A percentile compares a stretch with the other conserved stretches of the same genome.
Evolutionary conservation across 208 protist species (phyloP).

Genomic region (Trypanosoma rangeli): DNA sequence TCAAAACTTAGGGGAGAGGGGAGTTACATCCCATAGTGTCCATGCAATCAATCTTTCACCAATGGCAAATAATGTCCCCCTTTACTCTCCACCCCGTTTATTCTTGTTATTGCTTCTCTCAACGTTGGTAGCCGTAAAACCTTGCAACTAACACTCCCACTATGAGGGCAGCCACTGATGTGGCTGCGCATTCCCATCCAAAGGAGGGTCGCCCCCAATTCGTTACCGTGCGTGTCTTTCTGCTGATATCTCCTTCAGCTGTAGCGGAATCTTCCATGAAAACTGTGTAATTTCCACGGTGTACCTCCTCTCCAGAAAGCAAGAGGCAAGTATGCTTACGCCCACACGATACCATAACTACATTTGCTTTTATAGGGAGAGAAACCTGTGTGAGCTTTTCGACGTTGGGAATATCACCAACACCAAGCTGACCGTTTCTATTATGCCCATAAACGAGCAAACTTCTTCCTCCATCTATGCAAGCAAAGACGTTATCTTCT

Average conservation of each 20-base stretch:
- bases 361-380: conserved; percentile 16
- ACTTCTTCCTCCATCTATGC: conserved; percentile 14
- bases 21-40: neutral
- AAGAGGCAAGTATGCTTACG: conserved; percentile 20
- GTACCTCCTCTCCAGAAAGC: conserved; percentile 13
- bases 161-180: conserved; percentile 1
- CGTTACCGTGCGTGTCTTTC: neutral
- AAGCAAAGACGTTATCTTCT: conserved; percentile 18
- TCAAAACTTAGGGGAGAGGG: neutral
- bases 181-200: neutral
- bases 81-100: neutral
- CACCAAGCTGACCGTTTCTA: conserved; percentile 12
- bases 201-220: neutral
- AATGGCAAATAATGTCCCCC: neutral
- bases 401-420: conserved; percentile 5
- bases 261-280: conserved; percentile 20
- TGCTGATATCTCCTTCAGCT: neutral
- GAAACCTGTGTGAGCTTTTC: conserved; percentile 15
- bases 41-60: neutral
- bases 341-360: conserved; percentile 25
- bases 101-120: neutral
- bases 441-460: conserved; percentile 18
- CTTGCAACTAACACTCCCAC: conserved; percentile 2
- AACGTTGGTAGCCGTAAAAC: neutral
- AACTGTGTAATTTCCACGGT: conserved; percentile 7